Evolutionary conservation across 495 filamentous ascomycete genomes (phyloP), one percentile per base, ranked within the genome.

Genomic region (Podospora appendiculata): DNA sequence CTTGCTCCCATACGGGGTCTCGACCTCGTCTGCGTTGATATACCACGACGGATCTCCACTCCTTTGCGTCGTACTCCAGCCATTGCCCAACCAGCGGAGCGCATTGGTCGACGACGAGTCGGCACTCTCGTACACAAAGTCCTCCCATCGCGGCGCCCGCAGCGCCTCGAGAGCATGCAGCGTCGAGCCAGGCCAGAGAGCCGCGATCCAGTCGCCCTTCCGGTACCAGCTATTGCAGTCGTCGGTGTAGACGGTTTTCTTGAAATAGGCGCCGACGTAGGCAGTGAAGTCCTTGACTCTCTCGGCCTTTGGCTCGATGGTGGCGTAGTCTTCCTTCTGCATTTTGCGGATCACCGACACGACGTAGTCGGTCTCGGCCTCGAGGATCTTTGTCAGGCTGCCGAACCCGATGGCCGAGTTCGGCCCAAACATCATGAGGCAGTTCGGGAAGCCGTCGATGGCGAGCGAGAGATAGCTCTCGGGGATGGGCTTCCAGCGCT

Each of bases 191-290:
- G 71, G 72, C 70, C 72, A 74, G 19, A 73, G 48, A 7, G 66
- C 71, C 11, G 60, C 67, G 10, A 74, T 61, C 42, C 61, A 62
- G n/a, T 64, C 58, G 8, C 65, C 61, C 25, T 55, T 53, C 45
- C 85, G 83, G 59, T 86, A 86, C 86, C 86, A 90, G n/a, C 78
- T 83, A 14, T 77, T 77, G 63, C 86, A 90, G 33, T 79, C 73
- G 10, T 82, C 80, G 11, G 77, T 73, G 69, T 82, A 82, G 4
- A 86, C 84, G 3, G 83, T 87, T 14, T 72, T 65, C 46, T 76
- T 70, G 57, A 86, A 86, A 60, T 84, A 88, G n/a, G 71, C 66
- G 47, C 81, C 77, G 42, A 77, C 78, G 58, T 79, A 84, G 13
- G 73, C 75, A 34, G 74, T 64, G 58, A 85, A 87, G 47, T 87